Percentiles rank a stretch among this genome's conserved stretches.
phyloP scores from a whole-genome alignment of 805 yeast species.

The Kazachstania martiniae region DNA sequence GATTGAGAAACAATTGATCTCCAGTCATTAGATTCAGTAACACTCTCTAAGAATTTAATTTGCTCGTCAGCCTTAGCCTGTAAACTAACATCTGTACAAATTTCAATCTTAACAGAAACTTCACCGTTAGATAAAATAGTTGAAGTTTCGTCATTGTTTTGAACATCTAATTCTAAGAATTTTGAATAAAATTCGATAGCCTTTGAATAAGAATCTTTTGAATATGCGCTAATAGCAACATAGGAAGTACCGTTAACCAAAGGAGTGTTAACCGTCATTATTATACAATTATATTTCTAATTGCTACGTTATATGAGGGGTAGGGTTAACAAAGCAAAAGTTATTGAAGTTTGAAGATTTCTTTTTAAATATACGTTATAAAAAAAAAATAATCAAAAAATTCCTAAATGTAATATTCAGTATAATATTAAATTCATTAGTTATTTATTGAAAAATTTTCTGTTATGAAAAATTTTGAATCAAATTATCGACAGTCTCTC shows the following conservation, averaged over 20 bases:
- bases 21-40: conserved; percentile 33
- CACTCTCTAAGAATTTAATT: conserved; percentile 1
- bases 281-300: no score
- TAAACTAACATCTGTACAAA: conserved; percentile 11
- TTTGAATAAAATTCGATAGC: conserved; percentile 44
- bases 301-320: no score
- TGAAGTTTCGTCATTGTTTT: neutral
- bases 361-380: no score
- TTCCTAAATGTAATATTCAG: no score
- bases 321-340: no score
- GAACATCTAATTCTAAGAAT: conserved; percentile 8
- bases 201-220: conserved; percentile 31
- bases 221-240: conserved; percentile 42
- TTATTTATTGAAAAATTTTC: no score
- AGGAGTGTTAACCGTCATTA: conserved; percentile 19
- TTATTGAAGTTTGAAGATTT: no score
- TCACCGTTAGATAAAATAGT: conserved; percentile 13
- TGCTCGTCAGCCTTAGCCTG: conserved; percentile 23
- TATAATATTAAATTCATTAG: no score
- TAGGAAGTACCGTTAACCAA: conserved; percentile 46
- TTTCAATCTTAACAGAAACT: conserved; percentile 20
- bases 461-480: no score
- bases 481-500: no score
- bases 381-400: no score
- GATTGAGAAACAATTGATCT: conserved; percentile 35